Base-by-base conservation (phyloP, 805 yeast species). In the Schizosaccharomyces cryophilus region DNA sequence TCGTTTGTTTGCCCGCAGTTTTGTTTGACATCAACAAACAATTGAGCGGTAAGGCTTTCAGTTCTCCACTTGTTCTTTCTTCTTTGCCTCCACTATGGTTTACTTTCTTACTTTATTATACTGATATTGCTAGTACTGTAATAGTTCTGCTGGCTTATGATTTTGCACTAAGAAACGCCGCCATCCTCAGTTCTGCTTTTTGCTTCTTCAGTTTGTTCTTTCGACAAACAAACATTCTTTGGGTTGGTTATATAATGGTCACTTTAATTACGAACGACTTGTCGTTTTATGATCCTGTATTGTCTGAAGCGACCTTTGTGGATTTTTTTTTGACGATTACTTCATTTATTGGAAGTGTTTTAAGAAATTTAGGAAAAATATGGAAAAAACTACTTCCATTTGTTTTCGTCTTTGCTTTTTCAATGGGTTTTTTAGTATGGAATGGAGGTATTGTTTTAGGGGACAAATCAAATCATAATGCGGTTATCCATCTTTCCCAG, bases 371-470 rank as follows among this genome's bases (percentile, higher is more conserved):
- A 97, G 97, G 76, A 80, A 4, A 59, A 42, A 4, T 55, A 47
- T 21, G 58, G 42, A 3, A 21, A 17, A 17, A 15, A 35, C 13
- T 61, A 9, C 17, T 24, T 11, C 17, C 61, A 6, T 64, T 61
- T 58, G 62, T 59, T 4, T 54, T 60, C 13, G 62, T 61, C 24
- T 42, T 61, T 38, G 62, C 55, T 42, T 64, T 75, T 0, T 90
- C 88, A 69, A 73, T 69, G 3, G 69, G 67, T 1, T 90, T 88
- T 67, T 68, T 88, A 48, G 64, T 77, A 38, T 66, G 73, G 66
- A 93, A 93, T 66, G 86, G 87, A 19, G 94, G 96, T 0, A 82
- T 93, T 51, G 83, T 97, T 0, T 75, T 90, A 58, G 98, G 98
- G 1, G 98, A 93, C 68, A 86, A 87, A 70, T 82, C 80, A 40